A percentile compares a stretch with the other conserved stretches of the same genome.
These are phyloP conservation scores for Toxicodendron radicans DNA, from an alignment of 345 rosid genomes.

Conservation along the genomic window DNA sequence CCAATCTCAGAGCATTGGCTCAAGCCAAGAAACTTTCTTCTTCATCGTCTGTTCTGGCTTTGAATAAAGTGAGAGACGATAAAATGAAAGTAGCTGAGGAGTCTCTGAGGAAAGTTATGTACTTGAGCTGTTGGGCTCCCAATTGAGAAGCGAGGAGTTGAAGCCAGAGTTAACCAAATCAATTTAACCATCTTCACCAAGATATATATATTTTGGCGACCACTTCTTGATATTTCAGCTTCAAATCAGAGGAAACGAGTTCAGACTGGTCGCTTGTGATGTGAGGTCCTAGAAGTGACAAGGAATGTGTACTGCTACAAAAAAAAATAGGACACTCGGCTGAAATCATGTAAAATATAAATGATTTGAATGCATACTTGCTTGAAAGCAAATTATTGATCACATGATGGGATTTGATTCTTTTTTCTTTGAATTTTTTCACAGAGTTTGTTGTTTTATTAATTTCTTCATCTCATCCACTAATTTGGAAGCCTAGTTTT, in stretches of 20 bases:
- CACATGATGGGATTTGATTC: background rate
- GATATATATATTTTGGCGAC: background rate
- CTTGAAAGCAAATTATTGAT: background rate
- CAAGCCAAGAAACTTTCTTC: slow-evolving; percentile 25
- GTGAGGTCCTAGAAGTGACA: background rate
- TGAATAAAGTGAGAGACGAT: slow-evolving; percentile 10
- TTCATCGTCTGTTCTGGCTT: slow-evolving; percentile 13
- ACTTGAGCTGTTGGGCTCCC: slow-evolving; percentile 71
- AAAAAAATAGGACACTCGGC: background rate
- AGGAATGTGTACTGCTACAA: background rate
- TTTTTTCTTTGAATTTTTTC: background rate
- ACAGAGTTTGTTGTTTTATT: background rate
- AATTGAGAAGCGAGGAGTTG: slow-evolving; percentile 16
- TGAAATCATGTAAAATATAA: background rate
- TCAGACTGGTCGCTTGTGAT: background rate
- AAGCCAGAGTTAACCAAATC: background rate
- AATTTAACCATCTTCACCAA: background rate
- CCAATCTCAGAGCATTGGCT: slow-evolving; percentile 18
- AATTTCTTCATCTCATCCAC: background rate
- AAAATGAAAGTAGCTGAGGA: slow-evolving; percentile 34
- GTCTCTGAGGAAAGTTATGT: slow-evolving; percentile 52
- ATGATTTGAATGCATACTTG: background rate
- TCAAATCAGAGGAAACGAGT: background rate
- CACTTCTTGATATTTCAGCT: slow-evolving; percentile 1
- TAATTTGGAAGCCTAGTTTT: background rate